These are phyloP conservation scores for Fraxinus sp. DNA, from an alignment of 305 asterid genomes.

Conservation along the genomic window DNA sequence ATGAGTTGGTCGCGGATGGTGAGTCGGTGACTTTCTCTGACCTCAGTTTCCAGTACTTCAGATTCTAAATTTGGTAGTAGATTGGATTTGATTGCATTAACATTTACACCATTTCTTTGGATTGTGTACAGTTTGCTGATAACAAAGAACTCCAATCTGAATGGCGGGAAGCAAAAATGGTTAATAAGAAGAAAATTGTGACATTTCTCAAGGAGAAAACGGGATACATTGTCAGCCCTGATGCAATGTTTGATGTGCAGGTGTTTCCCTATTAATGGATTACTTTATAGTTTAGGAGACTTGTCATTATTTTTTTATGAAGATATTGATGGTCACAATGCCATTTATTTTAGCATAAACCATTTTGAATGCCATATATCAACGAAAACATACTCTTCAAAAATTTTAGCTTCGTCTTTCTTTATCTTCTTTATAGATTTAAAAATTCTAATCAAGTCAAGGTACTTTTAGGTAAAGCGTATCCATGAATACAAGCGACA, in stretches of 20 bases:
- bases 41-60: neutral
- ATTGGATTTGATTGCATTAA: neutral
- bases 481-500: conserved; percentile 66
- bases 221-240: conserved; percentile 54
- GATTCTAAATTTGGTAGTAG: neutral
- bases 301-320: neutral
- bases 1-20: neutral
- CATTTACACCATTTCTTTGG: conserved; percentile 8
- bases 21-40: neutral
- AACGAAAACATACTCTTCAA: neutral
- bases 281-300: neutral
- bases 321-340: neutral
- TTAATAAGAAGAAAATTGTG: conserved; percentile 48
- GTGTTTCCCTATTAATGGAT: conserved; percentile 24
- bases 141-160: conserved; percentile 56
- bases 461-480: conserved; percentile 46
- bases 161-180: conserved; percentile 57
- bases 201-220: conserved; percentile 56
- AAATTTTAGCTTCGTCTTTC: neutral
- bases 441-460: neutral
- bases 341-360: neutral
- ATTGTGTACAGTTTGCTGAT: conserved; percentile 46
- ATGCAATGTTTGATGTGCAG: conserved; percentile 72
- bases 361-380: neutral
- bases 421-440: neutral